phyloP scores from a whole-genome alignment of 2,329 filamentous ascomycete genomes.

The Penicillium fuscoglaucum region DNA sequence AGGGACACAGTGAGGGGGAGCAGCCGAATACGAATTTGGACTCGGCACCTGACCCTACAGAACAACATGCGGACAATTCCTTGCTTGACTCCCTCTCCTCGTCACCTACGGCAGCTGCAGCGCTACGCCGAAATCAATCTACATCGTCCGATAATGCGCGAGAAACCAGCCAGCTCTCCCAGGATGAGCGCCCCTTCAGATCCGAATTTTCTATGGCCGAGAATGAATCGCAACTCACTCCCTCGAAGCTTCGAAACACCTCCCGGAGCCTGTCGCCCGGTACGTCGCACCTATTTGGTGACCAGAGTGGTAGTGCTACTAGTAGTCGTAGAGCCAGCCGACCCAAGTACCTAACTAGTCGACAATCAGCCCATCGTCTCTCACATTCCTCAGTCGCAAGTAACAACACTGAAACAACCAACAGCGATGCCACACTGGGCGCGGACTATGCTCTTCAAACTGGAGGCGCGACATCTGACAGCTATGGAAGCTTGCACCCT shows the following conservation, averaged over 20 bases:
- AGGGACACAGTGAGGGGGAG: conserved; percentile 8
- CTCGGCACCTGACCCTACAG: background rate
- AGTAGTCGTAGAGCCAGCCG: conserved; percentile 44
- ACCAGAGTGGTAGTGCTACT: conserved; percentile 28
- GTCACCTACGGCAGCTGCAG: conserved; percentile 48
- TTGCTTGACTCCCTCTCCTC: conserved; percentile 46
- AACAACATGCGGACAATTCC: conserved; percentile 29
- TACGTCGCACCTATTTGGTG: conserved; percentile 28
- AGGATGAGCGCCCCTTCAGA: conserved; percentile 24
- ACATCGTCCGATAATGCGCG: conserved; percentile 22
- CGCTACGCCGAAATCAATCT: conserved; percentile 44
- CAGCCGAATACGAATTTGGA: background rate
- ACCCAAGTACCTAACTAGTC: conserved; percentile 57
- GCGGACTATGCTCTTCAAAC: conserved; percentile 81
- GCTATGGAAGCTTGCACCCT: conserved; percentile 23
- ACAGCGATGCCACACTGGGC: conserved; percentile 71
- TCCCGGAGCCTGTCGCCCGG: conserved; percentile 33
- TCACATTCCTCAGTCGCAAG: conserved; percentile 58
- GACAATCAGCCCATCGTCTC: conserved; percentile 59
- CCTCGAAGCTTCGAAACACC: conserved; percentile 27
- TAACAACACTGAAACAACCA: conserved; percentile 59
- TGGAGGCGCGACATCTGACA: conserved; percentile 67
- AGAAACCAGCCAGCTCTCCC: conserved; percentile 24
- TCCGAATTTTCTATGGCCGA: conserved; percentile 24
- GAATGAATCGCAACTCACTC: conserved; percentile 29